Conservation (phyloP, 75 land plant species). For the Ceratopteris richardii region DNA sequence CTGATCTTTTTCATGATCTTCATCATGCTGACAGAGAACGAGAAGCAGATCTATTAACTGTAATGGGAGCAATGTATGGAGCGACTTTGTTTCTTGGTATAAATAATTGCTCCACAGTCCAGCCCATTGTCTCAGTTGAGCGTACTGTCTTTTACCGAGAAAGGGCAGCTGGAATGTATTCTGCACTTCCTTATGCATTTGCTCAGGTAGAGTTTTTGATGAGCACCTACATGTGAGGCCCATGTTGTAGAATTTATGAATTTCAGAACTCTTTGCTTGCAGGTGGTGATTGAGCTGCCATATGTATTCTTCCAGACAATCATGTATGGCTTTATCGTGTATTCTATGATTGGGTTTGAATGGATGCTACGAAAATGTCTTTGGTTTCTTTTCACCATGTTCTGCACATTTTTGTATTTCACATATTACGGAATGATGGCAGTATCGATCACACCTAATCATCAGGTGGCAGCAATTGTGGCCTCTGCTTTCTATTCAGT, state of each 20-base stretch:
- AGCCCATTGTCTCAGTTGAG: conserved; percentile 69
- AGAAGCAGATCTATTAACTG: conserved; percentile 26
- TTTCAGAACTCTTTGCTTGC: too few species aligned
- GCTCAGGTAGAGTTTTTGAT: conserved; percentile 67
- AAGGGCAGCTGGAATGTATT: conserved; percentile 94
- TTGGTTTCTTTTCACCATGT: conserved; percentile 69
- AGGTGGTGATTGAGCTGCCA: conserved; percentile 65
- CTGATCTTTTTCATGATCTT: too few species aligned
- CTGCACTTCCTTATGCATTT: conserved; percentile 83
- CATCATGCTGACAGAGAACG: too few species aligned
- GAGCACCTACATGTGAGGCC: too few species aligned
- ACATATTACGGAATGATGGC: conserved; percentile 93
- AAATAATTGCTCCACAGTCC: conserved; percentile 72
- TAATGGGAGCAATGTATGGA: conserved; percentile 66
- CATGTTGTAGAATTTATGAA: too few species aligned
- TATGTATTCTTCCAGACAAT: conserved; percentile 52
- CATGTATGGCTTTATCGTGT: conserved; percentile 43
- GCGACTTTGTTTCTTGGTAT: conserved; percentile 78
- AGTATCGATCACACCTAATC: conserved; percentile 75
- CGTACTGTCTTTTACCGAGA: conserved; percentile 80
- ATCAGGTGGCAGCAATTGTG: conserved; percentile 56
- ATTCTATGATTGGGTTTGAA: conserved; percentile 72
- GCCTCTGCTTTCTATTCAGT: conserved; percentile 67
- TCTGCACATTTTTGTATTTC: conserved; percentile 70
- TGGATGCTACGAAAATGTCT: conserved; percentile 79